Evolutionary conservation across 495 filamentous ascomycete species (phyloP).

Genomic region (Penicillium argentinense): DNA sequence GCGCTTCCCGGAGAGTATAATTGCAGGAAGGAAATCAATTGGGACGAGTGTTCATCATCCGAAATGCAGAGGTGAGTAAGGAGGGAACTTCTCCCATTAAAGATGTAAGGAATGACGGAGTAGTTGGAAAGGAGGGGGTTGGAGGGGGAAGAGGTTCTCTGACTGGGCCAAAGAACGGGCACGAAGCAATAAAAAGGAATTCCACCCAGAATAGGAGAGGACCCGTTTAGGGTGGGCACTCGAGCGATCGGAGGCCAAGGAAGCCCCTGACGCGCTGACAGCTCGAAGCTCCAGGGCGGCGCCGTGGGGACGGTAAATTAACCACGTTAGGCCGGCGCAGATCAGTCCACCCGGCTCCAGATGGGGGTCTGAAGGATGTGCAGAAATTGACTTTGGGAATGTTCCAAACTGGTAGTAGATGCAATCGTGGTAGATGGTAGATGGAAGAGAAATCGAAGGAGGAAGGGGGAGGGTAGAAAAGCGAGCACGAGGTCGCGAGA

Average conservation of each 20-base stretch:
- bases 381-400: not conserved
- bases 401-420: not conserved
- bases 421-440: not conserved
- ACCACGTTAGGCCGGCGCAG: constrained; percentile 28
- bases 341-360: constrained; percentile 24
- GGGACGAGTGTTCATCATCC: constrained; percentile 20
- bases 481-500: constrained; percentile 12
- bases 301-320: constrained; percentile 45
- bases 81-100: not conserved
- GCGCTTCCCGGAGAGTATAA: constrained; percentile 8
- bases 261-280: constrained; percentile 49
- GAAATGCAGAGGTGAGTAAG: constrained; percentile 6
- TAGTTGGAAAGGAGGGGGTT: constrained; percentile 24
- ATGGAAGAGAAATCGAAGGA: not conserved
- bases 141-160: constrained; percentile 19
- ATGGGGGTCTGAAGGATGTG: constrained; percentile 1
- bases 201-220: constrained; percentile 40
- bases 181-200: constrained; percentile 37
- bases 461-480: not conserved
- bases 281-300: constrained; percentile 35
- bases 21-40: constrained; percentile 21
- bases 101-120: constrained; percentile 31
- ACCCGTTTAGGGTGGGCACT: constrained; percentile 36
- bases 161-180: constrained; percentile 35
- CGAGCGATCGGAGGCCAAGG: constrained; percentile 34